Conservation (phyloP, 805 yeast genomes). For the Lipomyces yamanashiensis region DNA sequence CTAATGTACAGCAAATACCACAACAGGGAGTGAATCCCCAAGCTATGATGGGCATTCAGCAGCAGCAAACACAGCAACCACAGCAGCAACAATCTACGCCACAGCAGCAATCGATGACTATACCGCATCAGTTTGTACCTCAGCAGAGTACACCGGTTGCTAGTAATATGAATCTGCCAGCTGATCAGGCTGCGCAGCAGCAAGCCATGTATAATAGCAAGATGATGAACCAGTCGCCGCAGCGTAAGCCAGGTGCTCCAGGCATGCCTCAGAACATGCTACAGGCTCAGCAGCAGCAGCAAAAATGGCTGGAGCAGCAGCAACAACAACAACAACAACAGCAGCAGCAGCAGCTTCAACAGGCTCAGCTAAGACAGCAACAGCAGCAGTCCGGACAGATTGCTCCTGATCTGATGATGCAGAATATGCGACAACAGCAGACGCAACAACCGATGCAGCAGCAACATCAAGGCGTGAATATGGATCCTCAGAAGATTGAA, state of each 20-base stretch:
- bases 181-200: slow-evolving; percentile 18
- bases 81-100: slow-evolving; percentile 10
- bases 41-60: slow-evolving; percentile 10
- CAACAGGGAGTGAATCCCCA: slow-evolving; percentile 8
- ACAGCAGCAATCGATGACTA: slow-evolving; percentile 25
- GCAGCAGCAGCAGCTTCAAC: slow-evolving; percentile 4
- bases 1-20: slow-evolving; percentile 10
- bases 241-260: slow-evolving; percentile 19
- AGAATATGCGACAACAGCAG: background rate
- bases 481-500: background rate
- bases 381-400: slow-evolving; percentile 20
- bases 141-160: slow-evolving; percentile 21
- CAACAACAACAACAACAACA: slow-evolving; percentile 15
- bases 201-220: slow-evolving; percentile 1
- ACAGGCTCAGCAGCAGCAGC: slow-evolving; percentile 24
- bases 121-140: slow-evolving; percentile 26
- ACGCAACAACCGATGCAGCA: background rate
- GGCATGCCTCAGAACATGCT: slow-evolving; percentile 7
- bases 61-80: slow-evolving; percentile 5
- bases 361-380: slow-evolving; percentile 17
- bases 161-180: slow-evolving; percentile 9
- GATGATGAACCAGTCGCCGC: slow-evolving; percentile 21
- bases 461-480: background rate
- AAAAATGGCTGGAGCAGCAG: slow-evolving; percentile 25
- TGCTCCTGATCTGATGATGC: slow-evolving; percentile 5